Conservation (phyloP, 2,329 filamentous ascomycete species). For the Claviceps fusiformis region DNA sequence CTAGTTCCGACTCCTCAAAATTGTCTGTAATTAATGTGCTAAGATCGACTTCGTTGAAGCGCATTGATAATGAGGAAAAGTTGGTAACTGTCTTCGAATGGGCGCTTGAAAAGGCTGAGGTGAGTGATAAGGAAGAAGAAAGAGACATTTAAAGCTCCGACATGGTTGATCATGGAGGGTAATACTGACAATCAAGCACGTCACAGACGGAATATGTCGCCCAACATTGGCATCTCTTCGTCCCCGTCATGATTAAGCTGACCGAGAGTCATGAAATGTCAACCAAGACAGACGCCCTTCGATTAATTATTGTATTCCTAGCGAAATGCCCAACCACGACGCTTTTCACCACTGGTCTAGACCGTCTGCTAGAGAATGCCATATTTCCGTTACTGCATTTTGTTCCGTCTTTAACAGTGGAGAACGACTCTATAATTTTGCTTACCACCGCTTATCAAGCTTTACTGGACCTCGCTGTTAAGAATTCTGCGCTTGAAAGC, state of each 20-base stretch:
- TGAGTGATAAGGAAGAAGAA: not conserved
- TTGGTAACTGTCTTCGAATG: conserved; percentile 4
- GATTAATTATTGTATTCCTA: conserved; percentile 41
- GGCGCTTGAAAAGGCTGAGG: conserved; percentile 5
- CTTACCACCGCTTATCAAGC: conserved; percentile 53
- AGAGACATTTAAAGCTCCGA: not conserved
- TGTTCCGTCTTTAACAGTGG: conserved; percentile 64
- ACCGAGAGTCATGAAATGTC: conserved; percentile 46
- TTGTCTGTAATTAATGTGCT: not conserved
- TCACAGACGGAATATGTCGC: conserved; percentile 6
- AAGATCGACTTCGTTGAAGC: not conserved
- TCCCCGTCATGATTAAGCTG: conserved; percentile 56
- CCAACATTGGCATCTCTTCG: conserved; percentile 51
- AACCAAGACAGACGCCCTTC: conserved; percentile 42
- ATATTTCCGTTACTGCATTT: conserved; percentile 60
- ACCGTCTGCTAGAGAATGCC: conserved; percentile 53
- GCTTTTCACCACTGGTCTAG: conserved; percentile 50
- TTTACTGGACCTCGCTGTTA: conserved; percentile 41
- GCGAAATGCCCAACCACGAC: conserved; percentile 35
- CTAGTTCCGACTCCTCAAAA: conserved; percentile 9
- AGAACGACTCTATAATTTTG: conserved; percentile 52
- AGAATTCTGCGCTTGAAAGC: conserved; percentile 13
- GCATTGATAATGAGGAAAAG: not conserved
- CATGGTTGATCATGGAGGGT: not conserved
- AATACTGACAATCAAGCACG: not conserved